Conservation (phyloP, 2,329 filamentous ascomycete species). For the Penicillium sp. region DNA sequence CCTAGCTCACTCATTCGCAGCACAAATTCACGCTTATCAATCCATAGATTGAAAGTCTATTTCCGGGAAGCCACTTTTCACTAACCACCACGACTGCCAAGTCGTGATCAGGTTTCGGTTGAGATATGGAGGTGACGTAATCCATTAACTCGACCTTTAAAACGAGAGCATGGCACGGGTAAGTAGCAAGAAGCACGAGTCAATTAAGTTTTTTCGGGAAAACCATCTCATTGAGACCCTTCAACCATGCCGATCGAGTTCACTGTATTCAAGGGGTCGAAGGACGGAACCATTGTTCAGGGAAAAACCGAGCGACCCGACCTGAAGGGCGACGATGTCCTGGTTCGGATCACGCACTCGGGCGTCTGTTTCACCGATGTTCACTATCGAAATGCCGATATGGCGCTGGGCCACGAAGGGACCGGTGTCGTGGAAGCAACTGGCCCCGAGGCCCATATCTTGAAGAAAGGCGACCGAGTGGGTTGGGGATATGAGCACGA, state of each 20-base stretch:
- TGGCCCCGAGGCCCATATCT: constrained; percentile 37
- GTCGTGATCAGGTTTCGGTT: background rate
- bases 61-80: background rate
- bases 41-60: background rate
- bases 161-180: background rate
- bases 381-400: constrained; percentile 40
- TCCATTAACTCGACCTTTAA: background rate
- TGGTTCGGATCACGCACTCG: constrained; percentile 66
- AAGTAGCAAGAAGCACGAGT: background rate
- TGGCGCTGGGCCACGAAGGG: constrained; percentile 47
- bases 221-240: background rate
- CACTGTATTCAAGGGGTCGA: constrained; percentile 66
- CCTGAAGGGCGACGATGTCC: constrained; percentile 51
- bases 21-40: background rate
- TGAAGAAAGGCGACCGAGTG: constrained; percentile 47
- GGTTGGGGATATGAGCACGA: constrained; percentile 49
- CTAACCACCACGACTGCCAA: background rate
- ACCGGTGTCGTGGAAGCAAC: constrained; percentile 38
- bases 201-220: background rate
- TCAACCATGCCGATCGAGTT: constrained; percentile 45
- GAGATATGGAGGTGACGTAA: constrained; percentile 1
- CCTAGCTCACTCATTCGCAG: constrained; percentile 13
- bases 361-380: constrained; percentile 67
- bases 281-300: constrained; percentile 60
- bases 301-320: constrained; percentile 50